Conservation (phyloP, 1,284 basidiomycete species). For the Sparassis latifolia region DNA sequence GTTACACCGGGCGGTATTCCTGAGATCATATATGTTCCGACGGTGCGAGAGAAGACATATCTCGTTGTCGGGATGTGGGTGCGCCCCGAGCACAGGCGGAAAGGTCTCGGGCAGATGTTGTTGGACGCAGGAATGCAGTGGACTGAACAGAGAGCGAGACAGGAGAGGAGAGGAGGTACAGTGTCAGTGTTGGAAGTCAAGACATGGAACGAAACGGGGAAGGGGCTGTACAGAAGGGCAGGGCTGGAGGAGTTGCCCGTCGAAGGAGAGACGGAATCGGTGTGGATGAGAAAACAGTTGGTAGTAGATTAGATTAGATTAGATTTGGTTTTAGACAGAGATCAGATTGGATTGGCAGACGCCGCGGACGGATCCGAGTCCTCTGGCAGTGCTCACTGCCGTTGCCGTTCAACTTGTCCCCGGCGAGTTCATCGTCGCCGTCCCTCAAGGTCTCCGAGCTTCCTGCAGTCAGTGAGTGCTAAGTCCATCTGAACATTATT, state of each 20-base stretch:
- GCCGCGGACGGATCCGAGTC: background rate
- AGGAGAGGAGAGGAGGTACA: background rate
- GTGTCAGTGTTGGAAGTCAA: background rate
- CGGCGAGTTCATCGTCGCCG: background rate
- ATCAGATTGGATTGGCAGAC: background rate
- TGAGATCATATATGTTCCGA: background rate
- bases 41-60: background rate
- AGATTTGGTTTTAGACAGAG: background rate
- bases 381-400: background rate
- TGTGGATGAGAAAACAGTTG: background rate
- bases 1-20: background rate
- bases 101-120: constrained; percentile 20
- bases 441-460: background rate
- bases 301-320: background rate
- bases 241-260: too few species aligned
- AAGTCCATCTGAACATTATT: background rate
- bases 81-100: constrained; percentile 26
- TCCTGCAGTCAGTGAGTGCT: background rate
- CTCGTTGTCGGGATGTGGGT: constrained; percentile 29
- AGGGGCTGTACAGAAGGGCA: too few species aligned
- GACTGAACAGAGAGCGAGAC: background rate
- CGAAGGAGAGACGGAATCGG: too few species aligned
- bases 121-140: background rate
- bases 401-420: background rate
- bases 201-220: background rate